Evolutionary conservation across 306 rosid genomes (phyloP), one percentile per base, ranked within the genome.

Genomic region (Echinosophora koreensis): DNA sequence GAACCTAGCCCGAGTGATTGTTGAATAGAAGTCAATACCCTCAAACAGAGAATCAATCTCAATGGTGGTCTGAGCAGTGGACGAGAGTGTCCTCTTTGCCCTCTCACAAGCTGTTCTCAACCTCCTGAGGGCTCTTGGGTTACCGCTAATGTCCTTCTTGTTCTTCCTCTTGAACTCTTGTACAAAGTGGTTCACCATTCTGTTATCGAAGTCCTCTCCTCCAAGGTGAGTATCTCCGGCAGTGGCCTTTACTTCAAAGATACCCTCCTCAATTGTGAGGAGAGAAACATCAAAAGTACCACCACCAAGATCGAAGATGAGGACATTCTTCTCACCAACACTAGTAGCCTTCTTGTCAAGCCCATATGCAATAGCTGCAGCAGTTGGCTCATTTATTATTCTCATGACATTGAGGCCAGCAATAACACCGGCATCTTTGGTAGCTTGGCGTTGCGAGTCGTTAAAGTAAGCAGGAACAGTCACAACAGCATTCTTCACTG

Each of bases 191-290:
- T 85, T 91, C 74, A 91, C 94, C n/a, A n/a, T n/a, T n/a, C n/a
- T n/a, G n/a, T n/a, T n/a, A n/a, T n/a, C n/a, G n/a, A n/a, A n/a
- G n/a, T 92, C 94, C 80, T 91, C 97, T n/a, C 97, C 94, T n/a
- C 97, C 97, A 34, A 91, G 87, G 22, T 92, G 97, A 4, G 94
- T 92, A 13, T 92, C 93, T 15, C 94, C 97, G 11, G 93, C 97
- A 2, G 94, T 92, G 27, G 94, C 88, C 73, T 89, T 89, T 3
- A 89, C 94, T 66, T 88, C 94, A 8, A 89, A 92, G 18, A 92
- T 88, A 11, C 93, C 91, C 73, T 89, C 92, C 69, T 92, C 94
- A 67, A 92, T 86, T 17, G 97, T 88, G 8, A 89, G 89, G 2
- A 92, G 85, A 5, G 94, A 92, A 2, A 92, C 97, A 78, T 92